phyloP scores from a whole-genome alignment of 257 asterid genomes.

The Solanum raphanifolium region DNA sequence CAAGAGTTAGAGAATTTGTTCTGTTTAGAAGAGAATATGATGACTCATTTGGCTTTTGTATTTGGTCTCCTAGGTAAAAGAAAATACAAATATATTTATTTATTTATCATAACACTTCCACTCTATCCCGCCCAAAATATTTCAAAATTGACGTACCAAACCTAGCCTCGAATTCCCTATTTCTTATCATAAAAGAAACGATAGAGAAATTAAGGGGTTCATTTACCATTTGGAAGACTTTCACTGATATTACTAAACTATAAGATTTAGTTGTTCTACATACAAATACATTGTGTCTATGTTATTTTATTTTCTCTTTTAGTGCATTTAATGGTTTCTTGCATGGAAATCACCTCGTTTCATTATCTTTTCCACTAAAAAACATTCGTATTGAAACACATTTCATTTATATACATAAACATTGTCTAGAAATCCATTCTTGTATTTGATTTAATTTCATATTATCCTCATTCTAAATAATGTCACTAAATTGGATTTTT shows the following conservation, averaged over 20 bases:
- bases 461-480: background rate
- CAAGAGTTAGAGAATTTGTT: background rate
- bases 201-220: background rate
- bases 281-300: background rate
- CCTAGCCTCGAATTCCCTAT: background rate
- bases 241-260: background rate
- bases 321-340: background rate
- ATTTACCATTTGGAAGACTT: background rate
- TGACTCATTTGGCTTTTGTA: slow-evolving; percentile 17
- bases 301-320: background rate
- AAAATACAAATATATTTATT: background rate
- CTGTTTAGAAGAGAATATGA: background rate
- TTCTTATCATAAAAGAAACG: background rate
- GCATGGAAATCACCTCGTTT: background rate
- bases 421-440: background rate
- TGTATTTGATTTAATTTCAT: background rate
- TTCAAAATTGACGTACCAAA: background rate
- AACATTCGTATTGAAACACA: background rate
- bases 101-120: background rate
- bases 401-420: background rate
- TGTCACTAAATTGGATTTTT: background rate
- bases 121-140: background rate
- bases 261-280: background rate
- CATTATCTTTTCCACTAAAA: background rate
- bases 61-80: slow-evolving; percentile 47